Evolutionary conservation across 495 filamentous ascomycete genomes (phyloP).

Genomic region (Aspergillus steynii): DNA sequence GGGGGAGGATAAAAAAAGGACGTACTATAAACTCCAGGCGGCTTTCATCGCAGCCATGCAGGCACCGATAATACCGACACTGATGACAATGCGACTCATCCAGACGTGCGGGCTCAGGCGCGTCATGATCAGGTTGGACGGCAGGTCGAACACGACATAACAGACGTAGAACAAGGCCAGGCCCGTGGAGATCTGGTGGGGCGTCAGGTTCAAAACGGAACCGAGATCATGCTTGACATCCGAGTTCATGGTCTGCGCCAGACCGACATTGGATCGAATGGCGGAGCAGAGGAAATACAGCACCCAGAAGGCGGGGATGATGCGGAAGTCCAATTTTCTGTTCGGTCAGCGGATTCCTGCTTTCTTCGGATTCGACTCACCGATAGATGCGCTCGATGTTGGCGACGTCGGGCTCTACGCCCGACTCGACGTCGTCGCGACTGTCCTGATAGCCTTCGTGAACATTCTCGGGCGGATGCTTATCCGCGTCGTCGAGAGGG

Average conservation of each 20-base stretch:
- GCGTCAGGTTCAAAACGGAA: conserved; percentile 62
- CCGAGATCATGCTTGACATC: conserved; percentile 66
- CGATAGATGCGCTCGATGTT: conserved; percentile 46
- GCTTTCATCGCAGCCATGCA: conserved; percentile 80
- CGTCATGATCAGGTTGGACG: conserved; percentile 89
- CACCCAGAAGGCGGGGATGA: conserved; percentile 91
- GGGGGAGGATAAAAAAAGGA: conserved; percentile 13
- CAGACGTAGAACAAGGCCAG: conserved; percentile 88
- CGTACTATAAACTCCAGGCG: conserved; percentile 83
- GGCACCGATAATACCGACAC: conserved; percentile 78
- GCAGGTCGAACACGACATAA: conserved; percentile 87
- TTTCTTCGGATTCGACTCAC: conserved; percentile 17
- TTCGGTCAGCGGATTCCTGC: conserved; percentile 1
- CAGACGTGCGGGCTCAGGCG: conserved; percentile 80
- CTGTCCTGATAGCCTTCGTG: conserved; percentile 28
- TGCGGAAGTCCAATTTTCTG: conserved; percentile 73
- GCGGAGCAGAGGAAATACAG: conserved; percentile 92
- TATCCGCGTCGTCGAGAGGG: conserved; percentile 13
- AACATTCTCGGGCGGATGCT: conserved; percentile 25
- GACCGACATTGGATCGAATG: conserved; percentile 84
- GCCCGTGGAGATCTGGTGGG: conserved; percentile 76
- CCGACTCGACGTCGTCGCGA: conserved; percentile 29
- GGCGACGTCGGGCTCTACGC: conserved; percentile 30
- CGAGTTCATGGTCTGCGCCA: conserved; percentile 88
- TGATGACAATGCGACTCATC: conserved; percentile 91